Evolutionary conservation across 2,329 filamentous ascomycete species (phyloP), one percentile per base, ranked within the genome.

Genomic region (Sporothrix pallida): DNA sequence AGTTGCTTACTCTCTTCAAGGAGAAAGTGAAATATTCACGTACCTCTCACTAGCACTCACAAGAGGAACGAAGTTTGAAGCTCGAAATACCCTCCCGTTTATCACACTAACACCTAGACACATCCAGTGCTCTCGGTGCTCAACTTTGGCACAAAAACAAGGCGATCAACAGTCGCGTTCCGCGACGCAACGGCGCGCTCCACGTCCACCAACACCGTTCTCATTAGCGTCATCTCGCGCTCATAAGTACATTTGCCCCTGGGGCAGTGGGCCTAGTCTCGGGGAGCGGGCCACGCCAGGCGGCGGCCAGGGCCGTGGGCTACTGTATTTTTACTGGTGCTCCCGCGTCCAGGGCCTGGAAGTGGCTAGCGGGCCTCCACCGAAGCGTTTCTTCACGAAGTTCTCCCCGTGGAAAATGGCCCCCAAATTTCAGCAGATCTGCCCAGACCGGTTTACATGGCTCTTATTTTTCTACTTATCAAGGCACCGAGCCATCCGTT

Each of bases 241-340:
- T 48, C 62, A 67, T 15, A 26, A 26, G 23, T 26, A 26, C 23
- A 26, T 63, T 48, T 6, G 50, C 62, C 37, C 48, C 71, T 60
- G 50, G 42, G 65, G 52, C 56, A 62, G 54, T 63, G 63, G 65
- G 63, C 42, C 71, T 67, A 72, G 60, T 52, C 71, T 67, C 20
- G 63, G 60, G 50, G 26, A 60, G 26, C 62, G 42, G 62, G 60
- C 60, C 60, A 65, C 37, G 62, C 42, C 71, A 56, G 63, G 12
- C 26, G 63, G 44, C 71, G 71, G 71, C 71, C 71, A 73, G 63
- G 63, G 71, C 71, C 71, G 71, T 67, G 44, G 65, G 46, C 63
- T 73, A 69, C 71, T 73, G 71, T 68, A 67, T 67, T 54, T 54
- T 20, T 20, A 72, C 71, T 68, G 71, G 44, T 48, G 31, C 48